Conservation (phyloP, 768 basidiomycete genomes). For the Trametes meyenii region DNA sequence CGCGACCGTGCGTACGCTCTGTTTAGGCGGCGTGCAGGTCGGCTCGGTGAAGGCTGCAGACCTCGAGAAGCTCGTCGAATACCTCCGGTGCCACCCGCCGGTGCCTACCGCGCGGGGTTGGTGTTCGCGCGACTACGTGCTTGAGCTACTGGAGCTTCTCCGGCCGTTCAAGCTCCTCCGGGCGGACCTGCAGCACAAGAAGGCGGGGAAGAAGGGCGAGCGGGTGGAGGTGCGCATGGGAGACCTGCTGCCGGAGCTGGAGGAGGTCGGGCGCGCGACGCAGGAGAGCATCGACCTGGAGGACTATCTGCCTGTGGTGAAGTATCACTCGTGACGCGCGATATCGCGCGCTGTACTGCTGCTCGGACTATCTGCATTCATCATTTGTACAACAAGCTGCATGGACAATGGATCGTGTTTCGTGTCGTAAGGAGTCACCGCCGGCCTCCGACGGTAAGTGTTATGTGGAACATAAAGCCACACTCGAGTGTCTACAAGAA, state of each 20-base stretch:
- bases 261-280: slow-evolving; percentile 19
- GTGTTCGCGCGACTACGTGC: slow-evolving; percentile 25
- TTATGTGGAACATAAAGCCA: too few relatives aligned
- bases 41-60: slow-evolving; percentile 20
- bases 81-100: slow-evolving; percentile 22
- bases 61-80: slow-evolving; percentile 21
- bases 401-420: neutral
- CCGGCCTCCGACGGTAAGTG: too few relatives aligned
- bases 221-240: slow-evolving; percentile 8
- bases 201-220: slow-evolving; percentile 1
- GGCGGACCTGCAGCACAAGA: slow-evolving; percentile 13
- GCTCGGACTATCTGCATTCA: neutral
- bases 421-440: too few relatives aligned
- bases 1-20: slow-evolving; percentile 22
- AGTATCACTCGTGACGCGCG: slow-evolving; percentile 9
- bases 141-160: slow-evolving; percentile 23
- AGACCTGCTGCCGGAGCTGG: slow-evolving; percentile 19
- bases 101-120: slow-evolving; percentile 13
- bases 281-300: slow-evolving; percentile 24
- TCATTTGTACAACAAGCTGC: neutral
- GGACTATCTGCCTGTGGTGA: slow-evolving; percentile 18
- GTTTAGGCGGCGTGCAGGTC: slow-evolving; percentile 23
- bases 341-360: neutral
- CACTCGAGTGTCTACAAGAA: too few relatives aligned
- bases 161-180: slow-evolving; percentile 23